Evolutionary conservation across 495 filamentous ascomycete genomes (phyloP).

Genomic region (Amniculicola lignicola): DNA sequence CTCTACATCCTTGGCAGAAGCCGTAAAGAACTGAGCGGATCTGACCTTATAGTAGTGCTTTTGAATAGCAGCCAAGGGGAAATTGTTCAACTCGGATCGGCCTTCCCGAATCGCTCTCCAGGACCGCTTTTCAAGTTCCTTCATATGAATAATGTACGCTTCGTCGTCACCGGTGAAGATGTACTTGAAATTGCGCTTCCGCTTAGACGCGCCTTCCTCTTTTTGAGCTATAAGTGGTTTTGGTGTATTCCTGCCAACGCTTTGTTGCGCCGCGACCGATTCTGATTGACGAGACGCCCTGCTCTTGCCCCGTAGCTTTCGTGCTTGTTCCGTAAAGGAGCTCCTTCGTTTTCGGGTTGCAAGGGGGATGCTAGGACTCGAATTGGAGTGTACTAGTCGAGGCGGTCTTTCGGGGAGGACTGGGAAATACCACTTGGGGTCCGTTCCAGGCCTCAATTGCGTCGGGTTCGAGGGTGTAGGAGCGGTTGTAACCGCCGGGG

Average conservation of each 20-base stretch:
- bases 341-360: slow-evolving; percentile 1
- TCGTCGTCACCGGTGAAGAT: slow-evolving; percentile 2
- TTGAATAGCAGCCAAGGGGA: neutral
- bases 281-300: neutral
- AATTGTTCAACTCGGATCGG: neutral
- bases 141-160: neutral
- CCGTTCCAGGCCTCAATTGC: neutral
- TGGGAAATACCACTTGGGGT: slow-evolving; percentile 18
- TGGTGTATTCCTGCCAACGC: neutral
- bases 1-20: too few relatives aligned
- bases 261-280: neutral
- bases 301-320: neutral
- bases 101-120: neutral
- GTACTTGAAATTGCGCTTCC: neutral
- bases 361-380: neutral
- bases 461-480: neutral
- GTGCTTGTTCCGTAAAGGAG: neutral
- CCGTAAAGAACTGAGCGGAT: too few relatives aligned
- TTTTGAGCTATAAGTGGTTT: neutral
- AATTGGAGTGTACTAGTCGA: neutral
- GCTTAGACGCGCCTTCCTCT: neutral
- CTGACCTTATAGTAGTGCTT: slow-evolving; percentile 1
- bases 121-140: neutral
- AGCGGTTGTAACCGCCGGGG: neutral
- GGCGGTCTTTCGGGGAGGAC: slow-evolving; percentile 1